Base-by-base conservation (phyloP, 495 filamentous ascomycete species). In the Penicillium ochrochloron region DNA sequence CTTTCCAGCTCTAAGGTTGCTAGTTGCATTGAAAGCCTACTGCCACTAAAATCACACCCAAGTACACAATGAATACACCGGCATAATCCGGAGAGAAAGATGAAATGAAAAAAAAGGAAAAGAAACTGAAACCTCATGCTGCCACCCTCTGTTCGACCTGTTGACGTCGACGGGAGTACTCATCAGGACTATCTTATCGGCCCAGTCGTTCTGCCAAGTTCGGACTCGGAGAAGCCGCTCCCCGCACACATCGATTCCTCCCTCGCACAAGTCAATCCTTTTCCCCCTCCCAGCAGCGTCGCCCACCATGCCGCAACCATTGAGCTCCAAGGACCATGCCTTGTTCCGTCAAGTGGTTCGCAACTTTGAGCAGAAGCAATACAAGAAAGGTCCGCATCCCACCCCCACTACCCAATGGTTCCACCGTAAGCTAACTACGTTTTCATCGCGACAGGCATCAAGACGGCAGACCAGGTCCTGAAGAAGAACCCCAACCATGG, bases 281-380 rank as follows among this genome's bases (percentile, higher is more conserved):
- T 54, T 33, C n/a, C 5, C 44, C 48, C 66, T 59, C 68, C 63
- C 61, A 72, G 65, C 74, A 71, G 65, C 74, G 70, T 72, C 75
- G 62, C 68, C 73, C 76, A 74, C 75, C 75, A 93, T 93, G 89
- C 88, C 89, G 72, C 93, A 96, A 83, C 86, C 85, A 78, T 85
- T 98, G 75, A 88, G 82, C 73, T 86, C 92, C 74, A 98, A 97
- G 83, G 95, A 99, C 82, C 85, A 86, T 65, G 88, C 93, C 75
- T 88, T 97, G 81, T 98, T 99, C 81, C 90, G 92, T 51, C 91
- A 91, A 72, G 89, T 99, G 69, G 89, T 97, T 64, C 94, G 94
- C 76, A 86, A 91, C 77, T 99, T 97, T 85, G 95, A 99, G 78
- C 87, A 89, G 69, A 99, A 99, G 79, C 95, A 97, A 76, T 97